These are phyloP conservation scores for Fraxinus anomala DNA, from an alignment of 257 asterid genomes.

Conservation along the genomic window DNA sequence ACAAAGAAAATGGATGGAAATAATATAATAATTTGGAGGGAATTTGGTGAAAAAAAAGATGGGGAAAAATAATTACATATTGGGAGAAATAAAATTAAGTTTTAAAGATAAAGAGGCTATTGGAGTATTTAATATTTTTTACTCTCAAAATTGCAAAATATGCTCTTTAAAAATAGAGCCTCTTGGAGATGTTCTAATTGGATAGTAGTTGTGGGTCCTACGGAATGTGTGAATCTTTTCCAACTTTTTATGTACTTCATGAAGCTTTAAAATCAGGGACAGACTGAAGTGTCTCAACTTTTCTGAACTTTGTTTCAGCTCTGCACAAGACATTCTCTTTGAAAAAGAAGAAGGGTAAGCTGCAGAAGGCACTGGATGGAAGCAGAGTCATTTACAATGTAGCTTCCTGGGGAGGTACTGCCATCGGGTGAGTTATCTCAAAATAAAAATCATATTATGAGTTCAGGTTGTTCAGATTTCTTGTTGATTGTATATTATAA, in stretches of 20 bases:
- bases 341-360: constrained; percentile 82
- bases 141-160: no score
- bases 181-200: no score
- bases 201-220: no score
- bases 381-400: constrained; percentile 93
- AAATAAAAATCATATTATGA: constrained; percentile 11
- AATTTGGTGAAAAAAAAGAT: no score
- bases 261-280: constrained; percentile 1
- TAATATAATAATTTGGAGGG: no score
- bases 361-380: constrained; percentile 97
- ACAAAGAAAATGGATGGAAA: no score
- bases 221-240: not conserved
- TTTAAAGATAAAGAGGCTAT: no score
- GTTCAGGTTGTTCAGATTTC: constrained; percentile 6
- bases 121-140: no score
- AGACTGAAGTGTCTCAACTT: constrained; percentile 21
- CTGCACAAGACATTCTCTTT: constrained; percentile 89
- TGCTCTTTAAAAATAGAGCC: no score
- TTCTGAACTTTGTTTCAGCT: constrained; percentile 56
- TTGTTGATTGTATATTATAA: not conserved
- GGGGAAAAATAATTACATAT: no score
- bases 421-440: constrained; percentile 74
- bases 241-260: constrained; percentile 1
- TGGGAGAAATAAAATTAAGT: no score
- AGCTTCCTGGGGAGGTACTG: constrained; percentile 99